phyloP scores from a whole-genome alignment of 441 rosid species.

The Geranium incanum region DNA sequence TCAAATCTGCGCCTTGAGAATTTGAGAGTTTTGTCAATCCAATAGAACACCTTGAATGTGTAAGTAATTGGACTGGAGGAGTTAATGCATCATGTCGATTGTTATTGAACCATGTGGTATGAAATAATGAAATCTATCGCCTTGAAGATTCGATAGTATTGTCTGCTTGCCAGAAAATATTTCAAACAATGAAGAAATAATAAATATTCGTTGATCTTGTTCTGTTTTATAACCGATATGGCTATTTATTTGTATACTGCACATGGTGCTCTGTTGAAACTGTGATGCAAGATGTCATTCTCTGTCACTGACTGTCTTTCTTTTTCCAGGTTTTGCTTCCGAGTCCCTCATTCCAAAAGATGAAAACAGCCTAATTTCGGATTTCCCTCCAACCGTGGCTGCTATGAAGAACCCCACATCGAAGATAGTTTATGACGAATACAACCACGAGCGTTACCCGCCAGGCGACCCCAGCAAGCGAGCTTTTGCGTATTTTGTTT shows the following conservation, averaged over 20 bases:
- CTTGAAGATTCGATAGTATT: neutral
- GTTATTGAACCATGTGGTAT: neutral
- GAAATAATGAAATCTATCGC: neutral
- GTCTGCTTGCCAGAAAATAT: neutral
- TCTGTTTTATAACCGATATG: too few species aligned
- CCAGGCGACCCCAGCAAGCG: conserved; percentile 99
- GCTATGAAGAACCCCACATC: conserved; percentile 75
- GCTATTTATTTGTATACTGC: neutral
- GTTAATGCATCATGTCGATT: neutral
- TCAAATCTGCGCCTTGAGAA: neutral
- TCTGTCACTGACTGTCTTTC: neutral
- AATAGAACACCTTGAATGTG: neutral
- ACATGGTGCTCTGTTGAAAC: too few species aligned
- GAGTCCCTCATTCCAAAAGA: conserved; percentile 45
- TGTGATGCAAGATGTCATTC: too few species aligned
- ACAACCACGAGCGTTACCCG: conserved; percentile 79
- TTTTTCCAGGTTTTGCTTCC: conserved; percentile 50
- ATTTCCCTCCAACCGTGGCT: conserved; percentile 53
- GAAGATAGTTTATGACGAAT: conserved; percentile 69
- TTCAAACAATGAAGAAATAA: too few species aligned
- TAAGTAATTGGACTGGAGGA: neutral
- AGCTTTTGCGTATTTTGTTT: conserved; percentile 85
- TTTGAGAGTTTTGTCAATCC: neutral
- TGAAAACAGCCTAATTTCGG: conserved; percentile 52
- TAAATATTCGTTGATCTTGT: too few species aligned